These are phyloP conservation scores for Mitragyna speciosa DNA, from an alignment of 257 asterid species.

Conservation along the genomic window DNA sequence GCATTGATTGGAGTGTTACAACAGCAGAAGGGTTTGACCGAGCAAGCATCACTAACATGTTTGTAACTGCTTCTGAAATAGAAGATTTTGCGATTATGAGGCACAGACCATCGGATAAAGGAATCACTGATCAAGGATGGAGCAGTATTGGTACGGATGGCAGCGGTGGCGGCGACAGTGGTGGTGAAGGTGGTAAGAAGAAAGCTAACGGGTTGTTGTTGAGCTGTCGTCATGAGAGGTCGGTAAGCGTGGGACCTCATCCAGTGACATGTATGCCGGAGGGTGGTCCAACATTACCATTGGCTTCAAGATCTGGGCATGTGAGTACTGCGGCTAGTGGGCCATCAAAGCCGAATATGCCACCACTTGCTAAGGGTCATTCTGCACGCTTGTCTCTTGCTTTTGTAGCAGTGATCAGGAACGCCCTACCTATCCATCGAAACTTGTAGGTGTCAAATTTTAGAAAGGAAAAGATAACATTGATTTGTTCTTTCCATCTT, in stretches of 20 bases:
- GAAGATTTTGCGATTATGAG: constrained; percentile 36
- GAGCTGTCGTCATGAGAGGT: constrained; percentile 85
- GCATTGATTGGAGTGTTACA: constrained; percentile 90
- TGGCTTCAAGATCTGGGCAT: constrained; percentile 31
- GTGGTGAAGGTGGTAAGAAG: constrained; percentile 32
- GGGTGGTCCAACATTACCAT: constrained; percentile 33
- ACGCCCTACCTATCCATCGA: background rate
- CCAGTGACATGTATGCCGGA: constrained; percentile 51
- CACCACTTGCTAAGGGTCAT: constrained; percentile 48
- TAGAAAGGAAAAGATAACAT: too few relatives aligned
- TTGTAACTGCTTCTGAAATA: constrained; percentile 50
- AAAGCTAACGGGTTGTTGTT: constrained; percentile 56
- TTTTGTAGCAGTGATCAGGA: constrained; percentile 57
- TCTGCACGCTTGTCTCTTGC: constrained; percentile 76
- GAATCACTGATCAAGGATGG: background rate
- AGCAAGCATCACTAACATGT: constrained; percentile 59
- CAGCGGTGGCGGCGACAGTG: constrained; percentile 16
- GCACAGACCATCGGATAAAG: constrained; percentile 23
- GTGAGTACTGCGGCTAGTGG: constrained; percentile 48
- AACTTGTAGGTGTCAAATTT: too few relatives aligned
- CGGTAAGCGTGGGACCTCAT: constrained; percentile 77
- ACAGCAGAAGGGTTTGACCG: constrained; percentile 81
- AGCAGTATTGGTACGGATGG: background rate
- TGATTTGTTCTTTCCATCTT: too few relatives aligned
- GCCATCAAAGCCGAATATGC: constrained; percentile 57